Base-by-base conservation (phyloP, 2,329 filamentous ascomycete species). In the Alternaria sp. region DNA sequence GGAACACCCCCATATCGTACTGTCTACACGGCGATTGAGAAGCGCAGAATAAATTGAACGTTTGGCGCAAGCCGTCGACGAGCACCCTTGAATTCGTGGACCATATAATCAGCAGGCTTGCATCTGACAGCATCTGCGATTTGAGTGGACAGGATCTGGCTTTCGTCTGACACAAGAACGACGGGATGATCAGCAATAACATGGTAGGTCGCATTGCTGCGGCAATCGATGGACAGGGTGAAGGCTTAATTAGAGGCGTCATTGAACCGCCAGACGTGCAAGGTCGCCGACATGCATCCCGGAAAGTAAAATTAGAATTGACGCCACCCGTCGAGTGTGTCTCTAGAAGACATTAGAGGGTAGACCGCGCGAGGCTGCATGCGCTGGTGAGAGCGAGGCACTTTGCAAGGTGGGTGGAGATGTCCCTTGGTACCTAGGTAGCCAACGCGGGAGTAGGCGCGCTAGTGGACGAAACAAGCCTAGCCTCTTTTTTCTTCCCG, bases 401-500 rank as follows among this genome's bases (percentile, higher is more conserved):
- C 36, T n/a, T 40, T 40, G 36, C 40, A 30, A 19, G 52, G 21
- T 28, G 19, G 17, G 50, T n/a, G 30, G 17, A 32, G 13, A 44
- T 19, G 46, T 40, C 36, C 36, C 15, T 17, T 40, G 36, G 46
- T 40, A 30, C 19, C 32, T 19, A 12, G 36, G 32, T 40, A 30
- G 26, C 32, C 15, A 12, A 23, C 25, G 43, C 60, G 56, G 60
- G 43, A 59, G 32, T 30, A 63, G 51, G 55, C 55, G 55, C 59
- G 55, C 58, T 67, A 64, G 61, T 56, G 58, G 49, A 28, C 43
- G 46, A 53, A 66, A 57, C 10, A 28, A 43, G 56, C 17, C 43
- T 66, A 66, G 60, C 54, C 40, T 51, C 17, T 60, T 60, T 52
- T 63, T 65, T 36, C 47, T 32, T 52, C 44, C 23, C 30, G 32